These are phyloP conservation scores for Paramecium primaurelia DNA, from an alignment of 73 alveolate species.

Conservation along the genomic window DNA sequence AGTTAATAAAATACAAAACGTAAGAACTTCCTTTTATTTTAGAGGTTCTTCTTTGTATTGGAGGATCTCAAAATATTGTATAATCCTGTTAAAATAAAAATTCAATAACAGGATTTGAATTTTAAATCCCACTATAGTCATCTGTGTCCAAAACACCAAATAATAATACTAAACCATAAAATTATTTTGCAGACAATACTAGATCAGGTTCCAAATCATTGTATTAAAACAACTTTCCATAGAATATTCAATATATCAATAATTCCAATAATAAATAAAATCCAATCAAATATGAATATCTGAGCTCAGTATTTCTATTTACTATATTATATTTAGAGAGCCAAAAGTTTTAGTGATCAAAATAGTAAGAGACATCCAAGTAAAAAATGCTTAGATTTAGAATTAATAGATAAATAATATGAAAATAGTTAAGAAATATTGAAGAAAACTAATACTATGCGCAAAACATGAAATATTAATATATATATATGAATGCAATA, in stretches of 20 bases:
- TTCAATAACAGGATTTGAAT: background rate
- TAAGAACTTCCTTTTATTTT: background rate
- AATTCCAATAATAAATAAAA: background rate
- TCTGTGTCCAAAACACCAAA: background rate
- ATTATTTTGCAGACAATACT: constrained; percentile 10
- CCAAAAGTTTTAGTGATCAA: constrained; percentile 49
- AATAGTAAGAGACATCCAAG: background rate
- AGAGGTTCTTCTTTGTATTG: background rate
- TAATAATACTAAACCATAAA: constrained; percentile 12
- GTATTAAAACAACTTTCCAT: background rate
- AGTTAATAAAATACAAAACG: background rate
- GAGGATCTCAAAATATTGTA: background rate
- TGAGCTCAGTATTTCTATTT: background rate
- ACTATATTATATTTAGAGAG: background rate
- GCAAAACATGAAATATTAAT: background rate
- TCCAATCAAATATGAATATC: background rate
- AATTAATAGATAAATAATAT: background rate
- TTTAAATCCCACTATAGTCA: background rate
- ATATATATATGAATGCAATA: background rate
- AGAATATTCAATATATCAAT: background rate
- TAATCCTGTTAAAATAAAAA: constrained; percentile 14
- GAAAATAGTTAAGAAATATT: constrained; percentile 39
- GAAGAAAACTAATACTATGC: background rate
- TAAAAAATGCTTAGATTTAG: background rate
- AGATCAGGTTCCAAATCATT: constrained; percentile 45